Conservation (phyloP, 139 green algal genomes). For the Volvox reticuliferus region DNA sequence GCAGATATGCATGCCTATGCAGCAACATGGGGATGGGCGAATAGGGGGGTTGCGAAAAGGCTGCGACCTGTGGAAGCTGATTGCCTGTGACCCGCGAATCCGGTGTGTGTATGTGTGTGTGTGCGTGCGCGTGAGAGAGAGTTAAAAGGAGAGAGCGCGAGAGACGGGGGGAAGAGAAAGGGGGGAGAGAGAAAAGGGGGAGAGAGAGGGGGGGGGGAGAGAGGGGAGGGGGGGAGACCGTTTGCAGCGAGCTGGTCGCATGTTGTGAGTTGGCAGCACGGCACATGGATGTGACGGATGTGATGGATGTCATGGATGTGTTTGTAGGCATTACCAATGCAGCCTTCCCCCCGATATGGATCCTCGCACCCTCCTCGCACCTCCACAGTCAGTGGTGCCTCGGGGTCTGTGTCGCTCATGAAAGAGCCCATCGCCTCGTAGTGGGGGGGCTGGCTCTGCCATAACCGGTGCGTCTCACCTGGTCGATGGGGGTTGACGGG, state of each 20-base stretch:
- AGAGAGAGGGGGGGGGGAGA: neutral
- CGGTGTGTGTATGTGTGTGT: no score
- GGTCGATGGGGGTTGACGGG: neutral
- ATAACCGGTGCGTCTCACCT: constrained; percentile 82
- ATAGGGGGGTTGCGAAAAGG: no score
- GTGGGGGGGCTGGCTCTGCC: constrained; percentile 82
- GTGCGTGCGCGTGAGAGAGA: no score
- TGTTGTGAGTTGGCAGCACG: no score
- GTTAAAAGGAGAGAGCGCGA: neutral
- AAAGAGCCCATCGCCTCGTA: constrained; percentile 83
- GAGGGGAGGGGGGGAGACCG: neutral
- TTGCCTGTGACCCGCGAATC: no score
- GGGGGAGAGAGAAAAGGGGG: neutral
- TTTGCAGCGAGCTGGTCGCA: no score
- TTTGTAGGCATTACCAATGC: no score
- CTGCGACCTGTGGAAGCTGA: neutral
- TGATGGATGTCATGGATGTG: no score
- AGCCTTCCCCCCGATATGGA: neutral
- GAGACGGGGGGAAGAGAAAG: neutral
- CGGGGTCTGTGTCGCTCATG: constrained; percentile 73
- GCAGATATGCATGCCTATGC: no score
- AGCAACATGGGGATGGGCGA: no score
- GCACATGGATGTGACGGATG: no score
- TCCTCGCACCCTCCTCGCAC: neutral
- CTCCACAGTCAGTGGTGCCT: constrained; percentile 19